phyloP scores from a whole-genome alignment of 2,329 filamentous ascomycete genomes.

The Penicillium sp. region DNA sequence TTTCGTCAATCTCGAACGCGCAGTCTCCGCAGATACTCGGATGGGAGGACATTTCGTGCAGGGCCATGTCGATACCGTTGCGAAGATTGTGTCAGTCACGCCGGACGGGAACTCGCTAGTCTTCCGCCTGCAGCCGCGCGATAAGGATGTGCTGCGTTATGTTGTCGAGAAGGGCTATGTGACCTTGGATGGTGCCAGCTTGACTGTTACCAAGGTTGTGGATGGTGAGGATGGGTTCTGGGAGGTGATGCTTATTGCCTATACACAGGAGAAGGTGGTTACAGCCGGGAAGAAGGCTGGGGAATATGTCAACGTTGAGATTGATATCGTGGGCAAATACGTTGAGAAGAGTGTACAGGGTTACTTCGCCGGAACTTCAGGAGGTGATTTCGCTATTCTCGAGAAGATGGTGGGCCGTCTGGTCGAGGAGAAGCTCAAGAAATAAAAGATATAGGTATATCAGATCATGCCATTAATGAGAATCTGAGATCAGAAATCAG shows the following conservation, averaged over 20 bases:
- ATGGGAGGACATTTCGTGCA: conserved; percentile 99
- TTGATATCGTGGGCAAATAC: conserved; percentile 70
- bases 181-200: conserved; percentile 85
- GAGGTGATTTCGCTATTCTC: conserved; percentile 49
- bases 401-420: conserved; percentile 70
- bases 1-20: conserved; percentile 86
- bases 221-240: conserved; percentile 75
- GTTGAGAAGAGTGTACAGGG: conserved; percentile 74
- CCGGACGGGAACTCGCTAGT: conserved; percentile 88
- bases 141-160: conserved; percentile 68
- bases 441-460: conserved; percentile 13
- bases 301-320: conserved; percentile 84
- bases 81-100: conserved; percentile 64
- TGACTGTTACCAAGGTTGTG: conserved; percentile 84
- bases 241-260: conserved; percentile 96
- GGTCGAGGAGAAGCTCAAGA: conserved; percentile 63
- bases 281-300: conserved; percentile 71
- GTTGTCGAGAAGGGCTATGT: conserved; percentile 96
- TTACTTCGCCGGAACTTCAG: conserved; percentile 55
- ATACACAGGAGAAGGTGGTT: conserved; percentile 89
- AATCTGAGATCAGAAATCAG: background rate
- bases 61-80: conserved; percentile 90
- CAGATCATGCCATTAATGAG: conserved; percentile 9
- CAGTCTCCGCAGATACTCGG: conserved; percentile 81
- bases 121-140: conserved; percentile 71